A percentile compares a stretch with the other conserved stretches of the same genome.
These are phyloP conservation scores for Henckelia pumila DNA, from an alignment of 257 asterid genomes.

Conservation along the genomic window DNA sequence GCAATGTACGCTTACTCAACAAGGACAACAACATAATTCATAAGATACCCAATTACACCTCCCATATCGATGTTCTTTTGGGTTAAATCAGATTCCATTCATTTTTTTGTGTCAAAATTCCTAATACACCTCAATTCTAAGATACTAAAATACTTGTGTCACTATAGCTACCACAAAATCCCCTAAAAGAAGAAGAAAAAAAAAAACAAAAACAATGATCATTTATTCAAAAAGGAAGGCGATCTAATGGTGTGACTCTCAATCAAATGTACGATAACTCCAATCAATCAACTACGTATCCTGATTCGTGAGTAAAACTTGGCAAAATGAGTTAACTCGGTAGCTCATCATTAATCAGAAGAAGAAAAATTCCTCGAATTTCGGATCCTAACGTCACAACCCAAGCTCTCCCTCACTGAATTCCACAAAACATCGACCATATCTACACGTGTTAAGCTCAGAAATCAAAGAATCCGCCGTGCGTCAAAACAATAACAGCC, in stretches of 20 bases:
- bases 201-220: not conserved
- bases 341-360: constrained; percentile 15
- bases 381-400: constrained; percentile 24
- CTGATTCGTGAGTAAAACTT: constrained; percentile 5
- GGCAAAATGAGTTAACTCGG: constrained; percentile 26
- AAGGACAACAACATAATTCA: constrained; percentile 95
- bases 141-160: constrained; percentile 18
- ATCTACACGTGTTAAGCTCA: constrained; percentile 40
- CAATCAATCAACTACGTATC: constrained; percentile 12
- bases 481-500: constrained; percentile 4
- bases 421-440: constrained; percentile 30
- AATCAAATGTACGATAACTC: constrained; percentile 9
- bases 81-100: constrained; percentile 36
- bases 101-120: constrained; percentile 27
- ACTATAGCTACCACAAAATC: constrained; percentile 5
- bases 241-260: not conserved
- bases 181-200: not conserved
- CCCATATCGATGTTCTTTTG: constrained; percentile 62
- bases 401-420: constrained; percentile 25
- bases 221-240: constrained; percentile 1
- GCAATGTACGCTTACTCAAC: constrained; percentile 89
- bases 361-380: constrained; percentile 21
- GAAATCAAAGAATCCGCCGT: constrained; percentile 18
- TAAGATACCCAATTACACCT: constrained; percentile 40
- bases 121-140: constrained; percentile 18